Percentiles rank a stretch among this genome's conserved stretches.
phyloP scores from a whole-genome alignment of 2,329 filamentous ascomycete species.

The Helminthosporium solani region DNA sequence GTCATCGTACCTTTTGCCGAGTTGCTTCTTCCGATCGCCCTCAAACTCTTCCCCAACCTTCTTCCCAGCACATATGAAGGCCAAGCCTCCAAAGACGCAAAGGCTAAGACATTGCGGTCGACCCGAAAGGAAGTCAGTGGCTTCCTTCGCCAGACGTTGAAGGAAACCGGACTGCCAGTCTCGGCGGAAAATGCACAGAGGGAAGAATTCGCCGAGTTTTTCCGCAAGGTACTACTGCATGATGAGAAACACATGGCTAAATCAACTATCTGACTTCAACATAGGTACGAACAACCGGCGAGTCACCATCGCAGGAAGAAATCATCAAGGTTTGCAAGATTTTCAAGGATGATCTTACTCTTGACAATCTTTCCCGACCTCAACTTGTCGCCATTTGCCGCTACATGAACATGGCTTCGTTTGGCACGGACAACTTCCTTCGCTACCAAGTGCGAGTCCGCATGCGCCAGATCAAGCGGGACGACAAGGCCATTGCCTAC shows the following conservation, averaged over 20 bases:
- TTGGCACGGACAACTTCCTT: slow-evolving; percentile 96
- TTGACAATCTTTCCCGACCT: slow-evolving; percentile 94
- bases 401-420: slow-evolving; percentile 97
- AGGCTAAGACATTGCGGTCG: slow-evolving; percentile 75
- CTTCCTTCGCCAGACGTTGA: slow-evolving; percentile 84
- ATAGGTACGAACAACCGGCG: slow-evolving; percentile 71
- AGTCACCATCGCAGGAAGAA: slow-evolving; percentile 82
- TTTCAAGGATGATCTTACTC: slow-evolving; percentile 94
- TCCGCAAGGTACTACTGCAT: slow-evolving; percentile 71
- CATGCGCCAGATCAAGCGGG: slow-evolving; percentile 99
- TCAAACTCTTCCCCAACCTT: slow-evolving; percentile 95
- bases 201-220: slow-evolving; percentile 94
- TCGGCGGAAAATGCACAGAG: slow-evolving; percentile 81
- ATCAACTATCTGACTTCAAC: slow-evolving; percentile 10
- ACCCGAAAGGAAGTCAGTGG: slow-evolving; percentile 91
- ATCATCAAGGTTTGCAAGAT: slow-evolving; percentile 99
- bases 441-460: slow-evolving; percentile 95
- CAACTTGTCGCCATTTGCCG: slow-evolving; percentile 97
- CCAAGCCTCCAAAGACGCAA: slow-evolving; percentile 84
- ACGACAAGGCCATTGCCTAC: slow-evolving; percentile 89
- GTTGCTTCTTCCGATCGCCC: slow-evolving; percentile 82
- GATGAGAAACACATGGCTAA: background rate
- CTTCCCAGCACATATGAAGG: slow-evolving; percentile 96
- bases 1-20: slow-evolving; percentile 96
- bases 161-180: slow-evolving; percentile 89